Base-by-base conservation (phyloP, 441 rosid species). In the Erodium texanum region DNA sequence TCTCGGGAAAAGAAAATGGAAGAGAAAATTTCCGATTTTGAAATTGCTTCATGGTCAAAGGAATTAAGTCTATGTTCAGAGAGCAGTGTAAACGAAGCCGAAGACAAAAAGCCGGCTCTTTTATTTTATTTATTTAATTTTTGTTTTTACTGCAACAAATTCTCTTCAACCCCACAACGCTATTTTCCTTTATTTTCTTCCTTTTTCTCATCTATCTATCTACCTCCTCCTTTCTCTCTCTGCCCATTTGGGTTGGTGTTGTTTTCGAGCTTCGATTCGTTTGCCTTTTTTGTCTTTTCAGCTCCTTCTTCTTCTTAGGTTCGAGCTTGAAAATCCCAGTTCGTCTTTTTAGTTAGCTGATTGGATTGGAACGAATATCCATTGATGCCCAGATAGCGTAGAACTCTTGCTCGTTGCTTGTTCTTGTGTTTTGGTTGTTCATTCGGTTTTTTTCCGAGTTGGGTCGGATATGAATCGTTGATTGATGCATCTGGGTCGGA, bases 381-480 rank as follows among this genome's bases (percentile, higher is more conserved):
- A 16, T 52, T 14, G 59, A 52, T 4, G 59, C 22, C 7, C 59
- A 52, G 59, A 52, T 16, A 52, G 59, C 20, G 16, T 18, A 18
- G 22, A 52, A 52, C 22, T 4, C 59, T 18, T 7, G 56, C 22
- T 24, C 7, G 9, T 56, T 48, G 18, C 3, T 15, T 48, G 18
- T 48, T 15, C 18, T 15, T 67, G n/a, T 15, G 38, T 1, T 66
- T 34, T 5, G 12, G 16, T 24, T 34, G n/a, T 19, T 12, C 38
- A 64, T 38, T 68, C 75, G 72, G 76, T 5, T 16, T 52, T 52
- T 52, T 16, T 16, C n/a, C 22, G 58, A 50, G 19, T 16, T 50
- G 20, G 58, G 58, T 50, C 36, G 64, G 38, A 23, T 69, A 56
- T 66, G 75, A 52, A n/a, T 23, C 61, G 59, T 73, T 82, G 82